Base-by-base conservation (phyloP, 192 early-diverging fungal genomes). In the Backusella macrospora region DNA sequence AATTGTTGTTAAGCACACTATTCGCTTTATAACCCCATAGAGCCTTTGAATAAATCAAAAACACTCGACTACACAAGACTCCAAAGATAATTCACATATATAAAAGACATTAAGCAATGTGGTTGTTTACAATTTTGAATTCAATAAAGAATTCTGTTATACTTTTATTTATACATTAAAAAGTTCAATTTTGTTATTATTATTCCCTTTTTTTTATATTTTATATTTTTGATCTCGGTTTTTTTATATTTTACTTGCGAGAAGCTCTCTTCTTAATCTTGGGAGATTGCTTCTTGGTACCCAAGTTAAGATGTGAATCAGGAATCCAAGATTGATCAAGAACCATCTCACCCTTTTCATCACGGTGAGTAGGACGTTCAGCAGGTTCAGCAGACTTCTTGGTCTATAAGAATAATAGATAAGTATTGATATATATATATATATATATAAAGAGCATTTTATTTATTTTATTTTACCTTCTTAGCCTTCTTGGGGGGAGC, bases 321-420 rank as follows among this genome's bases (percentile, higher is more conserved):
- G 87, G 87, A 48, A 88, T 87, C 87, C 87, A 88, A 39, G 80
- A 82, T 70, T 86, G 73, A 74, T 86, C 84, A 23, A 79, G 78
- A 46, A 81, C 78, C 73, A 80, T 62, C 0, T 80, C 62, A 44
- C 78, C 78, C 70, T 71, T 73, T 43, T 80, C 78, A 69, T 80
- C 78, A 76, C 78, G 78, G n/a, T 80, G 78, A 52, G 74, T 64
- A 64, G 71, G 59, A 48, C 71, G 73, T n/a, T 46, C 74, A 65
- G 45, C 47, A 45, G 44, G 42, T 38, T 75, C 78, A 9, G 59
- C 49, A 6, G 44, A 10, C 70, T 75, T 76, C 70, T 75, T 72
- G 14, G 21, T 34, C 29, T 34, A n/a, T 63, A 47, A 65, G 3
- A 65, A 44, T 12, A 26, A 62, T 14, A 12, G n/a, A 12, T 38